phyloP scores from a whole-genome alignment of 108 stramenopile genomes.

The Asterionellopsis glacialis region DNA sequence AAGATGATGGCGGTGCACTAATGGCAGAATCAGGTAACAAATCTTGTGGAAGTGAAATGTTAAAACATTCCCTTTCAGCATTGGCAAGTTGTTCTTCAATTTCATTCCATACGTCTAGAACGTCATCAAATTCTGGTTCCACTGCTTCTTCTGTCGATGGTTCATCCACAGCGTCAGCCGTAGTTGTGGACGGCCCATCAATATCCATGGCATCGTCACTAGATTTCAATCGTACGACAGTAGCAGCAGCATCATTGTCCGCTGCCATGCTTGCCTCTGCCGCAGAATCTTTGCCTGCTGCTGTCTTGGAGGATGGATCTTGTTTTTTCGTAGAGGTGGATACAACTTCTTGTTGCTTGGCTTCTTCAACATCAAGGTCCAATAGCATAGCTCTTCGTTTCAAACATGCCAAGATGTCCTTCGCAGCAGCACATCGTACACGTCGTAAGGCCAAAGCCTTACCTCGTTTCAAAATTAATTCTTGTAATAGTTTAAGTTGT shows the following conservation, averaged over 20 bases:
- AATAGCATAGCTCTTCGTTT: conserved; percentile 24
- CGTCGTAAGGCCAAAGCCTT: conserved; percentile 62
- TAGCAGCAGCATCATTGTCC: background rate
- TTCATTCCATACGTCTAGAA: conserved; percentile 52
- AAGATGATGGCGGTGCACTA: background rate
- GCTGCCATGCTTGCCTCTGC: conserved; percentile 1
- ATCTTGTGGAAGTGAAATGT: background rate
- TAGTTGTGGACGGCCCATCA: too few species aligned
- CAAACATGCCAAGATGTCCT: conserved; percentile 60
- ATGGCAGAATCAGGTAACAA: background rate
- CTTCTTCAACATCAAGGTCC: background rate
- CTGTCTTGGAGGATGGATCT: conserved; percentile 6
- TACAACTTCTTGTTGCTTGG: conserved; percentile 4
- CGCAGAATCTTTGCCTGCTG: background rate
- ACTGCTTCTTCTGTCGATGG: too few species aligned
- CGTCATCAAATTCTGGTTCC: conserved; percentile 11
- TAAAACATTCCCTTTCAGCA: conserved; percentile 27
- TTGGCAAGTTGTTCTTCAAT: conserved; percentile 34
- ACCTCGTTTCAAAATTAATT: conserved; percentile 40
- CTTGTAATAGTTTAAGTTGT: conserved; percentile 45
- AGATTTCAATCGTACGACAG: background rate
- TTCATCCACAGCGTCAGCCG: too few species aligned
- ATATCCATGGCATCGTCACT: too few species aligned
- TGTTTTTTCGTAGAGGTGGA: background rate
- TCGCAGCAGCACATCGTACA: conserved; percentile 51